A percentile compares a stretch with the other conserved stretches of the same genome.
phyloP scores from a whole-genome alignment of 306 rosid species.

The Argentina anserina region DNA sequence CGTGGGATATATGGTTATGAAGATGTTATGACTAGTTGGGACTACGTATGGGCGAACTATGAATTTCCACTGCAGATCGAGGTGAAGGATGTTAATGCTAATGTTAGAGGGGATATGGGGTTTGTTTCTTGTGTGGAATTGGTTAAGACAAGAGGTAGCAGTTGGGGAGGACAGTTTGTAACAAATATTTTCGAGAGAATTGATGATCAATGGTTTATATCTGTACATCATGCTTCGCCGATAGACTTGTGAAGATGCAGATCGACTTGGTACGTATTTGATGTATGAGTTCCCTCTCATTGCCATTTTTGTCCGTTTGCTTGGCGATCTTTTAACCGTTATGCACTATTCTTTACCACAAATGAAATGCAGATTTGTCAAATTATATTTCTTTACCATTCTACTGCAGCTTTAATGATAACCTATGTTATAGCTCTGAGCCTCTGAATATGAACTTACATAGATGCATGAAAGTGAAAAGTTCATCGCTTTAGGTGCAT shows the following conservation, averaged over 20 bases:
- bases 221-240: constrained; percentile 84
- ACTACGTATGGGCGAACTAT: constrained; percentile 88
- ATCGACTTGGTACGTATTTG: no score
- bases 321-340: background rate
- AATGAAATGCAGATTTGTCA: background rate
- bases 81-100: constrained; percentile 65
- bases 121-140: constrained; percentile 85
- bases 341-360: background rate
- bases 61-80: constrained; percentile 81
- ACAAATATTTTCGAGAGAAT: constrained; percentile 82
- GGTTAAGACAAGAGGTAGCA: constrained; percentile 79
- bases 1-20: constrained; percentile 77
- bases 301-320: background rate
- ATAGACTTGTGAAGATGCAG: constrained; percentile 51
- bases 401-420: background rate
- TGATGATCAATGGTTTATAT: constrained; percentile 71
- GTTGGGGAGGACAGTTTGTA: constrained; percentile 90
- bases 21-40: constrained; percentile 89
- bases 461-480: background rate
- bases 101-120: constrained; percentile 74
- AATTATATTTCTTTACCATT: background rate
- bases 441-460: background rate
- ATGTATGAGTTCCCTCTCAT: background rate
- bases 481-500: no score
- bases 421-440: background rate